A percentile compares a stretch with the other conserved stretches of the same genome.
These are phyloP conservation scores for Trichoderma oligosporum DNA, from an alignment of 2,329 filamentous ascomycete genomes.

Conservation along the genomic window DNA sequence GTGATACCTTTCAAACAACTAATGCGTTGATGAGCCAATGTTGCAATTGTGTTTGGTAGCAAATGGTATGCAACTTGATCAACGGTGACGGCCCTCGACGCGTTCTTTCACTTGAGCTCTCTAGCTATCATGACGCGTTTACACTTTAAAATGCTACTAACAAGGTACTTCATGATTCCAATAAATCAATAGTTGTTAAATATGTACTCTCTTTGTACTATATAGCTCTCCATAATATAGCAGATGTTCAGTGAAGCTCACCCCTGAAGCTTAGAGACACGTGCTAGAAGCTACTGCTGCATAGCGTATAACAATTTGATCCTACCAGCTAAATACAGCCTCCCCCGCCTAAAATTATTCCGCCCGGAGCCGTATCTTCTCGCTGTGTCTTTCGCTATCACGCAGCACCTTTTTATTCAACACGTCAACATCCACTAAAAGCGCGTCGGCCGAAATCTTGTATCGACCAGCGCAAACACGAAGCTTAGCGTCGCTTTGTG, in stretches of 20 bases:
- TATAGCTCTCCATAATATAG: neutral
- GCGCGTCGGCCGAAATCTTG: conserved; percentile 19
- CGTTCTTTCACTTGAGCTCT: conserved; percentile 19
- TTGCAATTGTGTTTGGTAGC: neutral
- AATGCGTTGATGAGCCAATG: neutral
- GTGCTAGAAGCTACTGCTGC: conserved; percentile 4
- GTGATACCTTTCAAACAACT: too few relatives aligned
- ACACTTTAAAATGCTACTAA: neutral
- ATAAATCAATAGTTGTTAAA: too few relatives aligned
- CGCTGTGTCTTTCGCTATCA: too few relatives aligned
- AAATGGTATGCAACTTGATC: too few relatives aligned
- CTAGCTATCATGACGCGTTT: conserved; percentile 1
- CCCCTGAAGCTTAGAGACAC: conserved; percentile 14
- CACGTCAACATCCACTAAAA: conserved; percentile 22
- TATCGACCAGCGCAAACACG: conserved; percentile 6
- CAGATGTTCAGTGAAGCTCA: conserved; percentile 8
- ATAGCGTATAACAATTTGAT: neutral
- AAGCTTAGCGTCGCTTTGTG: conserved; percentile 11
- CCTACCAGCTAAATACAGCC: neutral
- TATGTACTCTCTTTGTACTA: too few relatives aligned
- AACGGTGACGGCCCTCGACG: conserved; percentile 29
- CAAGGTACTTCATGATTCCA: neutral
- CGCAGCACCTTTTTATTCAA: conserved; percentile 1
- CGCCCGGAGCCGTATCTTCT: neutral
- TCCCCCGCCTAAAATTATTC: conserved; percentile 4